These are phyloP conservation scores for Kokia cookei DNA, from an alignment of 441 rosid species.

Conservation along the genomic window DNA sequence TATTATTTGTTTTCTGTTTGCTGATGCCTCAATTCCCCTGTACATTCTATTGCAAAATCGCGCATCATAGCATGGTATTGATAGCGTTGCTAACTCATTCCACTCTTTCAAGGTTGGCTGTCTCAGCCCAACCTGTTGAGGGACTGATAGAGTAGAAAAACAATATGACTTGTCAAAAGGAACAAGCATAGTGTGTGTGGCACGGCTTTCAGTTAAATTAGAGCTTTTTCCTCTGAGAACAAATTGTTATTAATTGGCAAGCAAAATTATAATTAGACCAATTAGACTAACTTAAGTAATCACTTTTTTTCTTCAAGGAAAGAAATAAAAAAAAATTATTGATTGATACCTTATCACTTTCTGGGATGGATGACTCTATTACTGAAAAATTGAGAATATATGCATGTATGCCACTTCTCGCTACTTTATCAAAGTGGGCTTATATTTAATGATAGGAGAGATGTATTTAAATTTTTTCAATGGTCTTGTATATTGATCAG, in stretches of 20 bases:
- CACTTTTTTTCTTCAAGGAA: background rate
- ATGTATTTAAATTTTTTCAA: background rate
- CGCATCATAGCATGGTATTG: background rate
- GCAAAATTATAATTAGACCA: background rate
- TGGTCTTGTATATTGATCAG: background rate
- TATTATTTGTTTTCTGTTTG: background rate
- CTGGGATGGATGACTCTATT: background rate
- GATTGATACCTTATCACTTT: background rate
- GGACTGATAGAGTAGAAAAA: background rate
- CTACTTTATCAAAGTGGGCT: background rate
- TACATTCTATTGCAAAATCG: background rate
- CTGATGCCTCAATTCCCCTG: background rate
- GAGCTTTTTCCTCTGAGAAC: background rate
- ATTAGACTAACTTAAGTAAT: background rate
- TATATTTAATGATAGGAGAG: background rate
- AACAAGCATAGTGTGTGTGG: background rate
- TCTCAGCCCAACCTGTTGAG: background rate
- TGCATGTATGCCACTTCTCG: background rate
- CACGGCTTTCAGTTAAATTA: background rate
- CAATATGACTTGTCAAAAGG: background rate
- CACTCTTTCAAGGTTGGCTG: background rate
- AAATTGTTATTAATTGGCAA: background rate
- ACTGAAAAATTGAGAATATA: background rate
- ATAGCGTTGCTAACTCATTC: background rate
- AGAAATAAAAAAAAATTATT: background rate